Base-by-base conservation (phyloP, 2,329 filamentous ascomycete species). In the Aaosphaeria pasadenensis region DNA sequence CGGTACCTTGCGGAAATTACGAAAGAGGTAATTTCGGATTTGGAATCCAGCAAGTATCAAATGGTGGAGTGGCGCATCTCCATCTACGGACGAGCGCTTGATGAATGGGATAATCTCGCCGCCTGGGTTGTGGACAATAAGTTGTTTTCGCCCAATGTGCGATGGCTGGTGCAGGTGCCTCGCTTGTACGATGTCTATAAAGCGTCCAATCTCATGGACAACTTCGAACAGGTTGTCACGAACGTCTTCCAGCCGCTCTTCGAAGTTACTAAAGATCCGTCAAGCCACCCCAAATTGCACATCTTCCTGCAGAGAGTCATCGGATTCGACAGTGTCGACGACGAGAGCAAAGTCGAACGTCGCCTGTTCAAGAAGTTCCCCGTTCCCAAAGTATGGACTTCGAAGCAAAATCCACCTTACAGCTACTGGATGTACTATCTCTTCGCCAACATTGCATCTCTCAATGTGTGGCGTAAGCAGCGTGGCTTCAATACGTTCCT, bases 61-160 rank as follows among this genome's bases (percentile, higher is more conserved):
- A 96, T 99, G 88, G 94, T 94, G 1, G 94, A 99, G 74, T 99
- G 95, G 91, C 90, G 94, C 39, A 96, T 99, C 57, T 96, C 91
- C 28, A 90, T 99, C 55, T 99, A 99, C 63, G 94, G 94, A 53
- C 88, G 90, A 66, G 88, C 87, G 3, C 80, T 95, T 38, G 86
- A 95, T 53, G 94, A 99, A 70, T 99, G 94, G 94, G 92, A 97
- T 65, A 99, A 95, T 66, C 82, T 99, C 44, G 94, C 94, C 4
- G 89, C 88, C 3, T 99, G 94, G 94, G 91, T 99, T 6, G 85
- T 97, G 11, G 92, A 97, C 74, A 96, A 97, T 77, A 97, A 96
- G 74, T 80, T 99, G 39, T 96, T 96, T 71, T 97, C 92, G 2
- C 92, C 94, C 66, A 99, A 99, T 67, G 89, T 99, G 43, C 88